Base-by-base conservation (phyloP, 2,329 filamentous ascomycete genomes). In the Botrytis aclada region DNA sequence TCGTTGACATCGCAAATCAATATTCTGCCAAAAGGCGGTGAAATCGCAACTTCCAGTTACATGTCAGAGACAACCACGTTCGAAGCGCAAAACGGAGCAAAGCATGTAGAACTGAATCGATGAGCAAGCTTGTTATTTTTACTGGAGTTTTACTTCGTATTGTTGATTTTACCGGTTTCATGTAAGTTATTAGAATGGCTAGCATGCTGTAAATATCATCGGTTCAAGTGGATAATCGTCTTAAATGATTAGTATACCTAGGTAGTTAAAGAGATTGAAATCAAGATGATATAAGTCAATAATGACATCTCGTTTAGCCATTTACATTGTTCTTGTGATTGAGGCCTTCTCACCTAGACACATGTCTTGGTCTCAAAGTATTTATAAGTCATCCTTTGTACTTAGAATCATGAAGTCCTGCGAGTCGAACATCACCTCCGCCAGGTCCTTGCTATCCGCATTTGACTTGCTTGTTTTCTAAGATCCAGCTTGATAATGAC, bases 1-100 rank as follows among this genome's bases (percentile, higher is more conserved):
- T 54, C 37, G 45, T 67, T 4, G 18, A 67, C 7, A 51, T 56
- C 18, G 16, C 25, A 25, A 22, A 56, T 37, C 25, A 41, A 16
- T 20, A 56, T 67, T 67, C 65, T 67, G 65, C 65, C 65, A 32
- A 67, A 67, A 56, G 65, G 65, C 65, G 47, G 65, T 67, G 34
- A 67, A 32, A 67, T 25, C 16, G 39, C 45, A 39, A 29, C 20
- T 37, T 37, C 1, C 16, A 7, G 60, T 41, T 43, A 14, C 29
- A 43, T 32, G 2, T 43, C n/a, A 29, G 16, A 41, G n/a, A 63
- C 61, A 63, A 29, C 3, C 39, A 29, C n/a, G 12, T 43, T 43
- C 60, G 20, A 43, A 63, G n/a, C 61, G n/a, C n/a, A 63, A 4
- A 43, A 22, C 3, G 7, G 4, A 43, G 4, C 18, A 43, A 43